Evolutionary conservation across 768 basidiomycete genomes (phyloP).

Genomic region (Pleurotus citrinopileatus): DNA sequence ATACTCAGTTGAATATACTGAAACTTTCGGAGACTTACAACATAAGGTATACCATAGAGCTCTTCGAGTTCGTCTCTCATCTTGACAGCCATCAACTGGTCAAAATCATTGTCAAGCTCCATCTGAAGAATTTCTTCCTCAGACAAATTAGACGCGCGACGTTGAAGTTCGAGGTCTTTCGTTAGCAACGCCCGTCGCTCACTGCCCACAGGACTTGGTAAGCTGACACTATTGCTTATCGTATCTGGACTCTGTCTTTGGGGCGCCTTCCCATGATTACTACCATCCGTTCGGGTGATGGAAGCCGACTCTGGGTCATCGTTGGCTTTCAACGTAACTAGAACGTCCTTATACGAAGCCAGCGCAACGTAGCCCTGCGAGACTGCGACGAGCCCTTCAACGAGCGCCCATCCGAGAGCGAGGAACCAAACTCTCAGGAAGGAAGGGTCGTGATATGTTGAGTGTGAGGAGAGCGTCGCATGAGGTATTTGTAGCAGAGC

Average conservation of each 20-base stretch:
- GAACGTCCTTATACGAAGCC: conserved; percentile 63
- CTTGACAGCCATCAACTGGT: conserved; percentile 60
- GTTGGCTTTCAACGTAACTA: conserved; percentile 38
- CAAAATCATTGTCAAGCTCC: conserved; percentile 65
- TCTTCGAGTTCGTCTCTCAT: conserved; percentile 75
- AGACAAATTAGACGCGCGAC: background rate
- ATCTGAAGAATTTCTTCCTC: conserved; percentile 21
- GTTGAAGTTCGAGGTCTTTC: conserved; percentile 6
- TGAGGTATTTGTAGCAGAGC: conserved; percentile 41
- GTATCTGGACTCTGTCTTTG: background rate
- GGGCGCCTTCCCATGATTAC: background rate
- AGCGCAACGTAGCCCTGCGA: conserved; percentile 72
- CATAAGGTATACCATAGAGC: conserved; percentile 75
- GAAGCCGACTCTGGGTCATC: conserved; percentile 20
- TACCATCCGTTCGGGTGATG: background rate
- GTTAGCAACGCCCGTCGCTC: background rate
- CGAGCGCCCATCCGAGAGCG: conserved; percentile 71
- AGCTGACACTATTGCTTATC: background rate
- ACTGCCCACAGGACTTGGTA: background rate
- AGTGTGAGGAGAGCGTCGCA: conserved; percentile 31
- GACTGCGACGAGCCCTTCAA: conserved; percentile 63
- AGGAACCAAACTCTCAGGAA: conserved; percentile 78
- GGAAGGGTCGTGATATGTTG: conserved; percentile 53
- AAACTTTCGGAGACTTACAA: conserved; percentile 48
- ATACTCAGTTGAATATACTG: background rate